Conservation (phyloP, 169 alveolate genomes). For the Eimeria sp. region DNA sequence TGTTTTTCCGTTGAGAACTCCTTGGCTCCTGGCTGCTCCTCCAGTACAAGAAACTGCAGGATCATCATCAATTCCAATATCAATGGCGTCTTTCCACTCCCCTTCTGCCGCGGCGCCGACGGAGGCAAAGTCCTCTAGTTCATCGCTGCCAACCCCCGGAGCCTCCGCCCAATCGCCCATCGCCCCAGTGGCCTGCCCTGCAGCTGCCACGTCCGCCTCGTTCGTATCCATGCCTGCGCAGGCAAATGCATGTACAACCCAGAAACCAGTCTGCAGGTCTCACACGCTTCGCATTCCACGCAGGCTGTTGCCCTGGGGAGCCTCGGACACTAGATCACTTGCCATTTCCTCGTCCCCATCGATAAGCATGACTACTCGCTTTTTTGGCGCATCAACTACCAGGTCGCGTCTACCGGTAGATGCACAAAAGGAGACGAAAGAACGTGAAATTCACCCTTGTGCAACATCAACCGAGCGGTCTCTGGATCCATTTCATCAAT, state of each 20-base stretch:
- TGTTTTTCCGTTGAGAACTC: background rate
- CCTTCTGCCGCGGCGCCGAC: constrained; percentile 78
- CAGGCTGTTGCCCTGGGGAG: background rate
- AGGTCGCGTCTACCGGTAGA: background rate
- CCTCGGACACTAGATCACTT: background rate
- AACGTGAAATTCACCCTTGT: constrained; percentile 23
- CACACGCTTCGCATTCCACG: background rate
- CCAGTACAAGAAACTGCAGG: background rate
- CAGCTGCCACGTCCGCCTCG: background rate
- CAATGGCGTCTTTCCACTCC: constrained; percentile 82
- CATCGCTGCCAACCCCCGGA: constrained; percentile 54
- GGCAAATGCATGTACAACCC: background rate
- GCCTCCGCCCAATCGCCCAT: constrained; percentile 76
- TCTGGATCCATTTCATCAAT: constrained; percentile 71
- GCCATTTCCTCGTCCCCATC: background rate
- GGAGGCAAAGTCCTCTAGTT: constrained; percentile 65
- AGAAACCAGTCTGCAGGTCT: background rate
- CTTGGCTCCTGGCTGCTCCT: constrained; percentile 3
- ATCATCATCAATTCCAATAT: constrained; percentile 69
- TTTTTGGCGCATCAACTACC: too few relatives aligned
- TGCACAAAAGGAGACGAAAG: background rate
- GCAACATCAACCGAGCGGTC: constrained; percentile 70
- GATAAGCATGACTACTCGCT: background rate
- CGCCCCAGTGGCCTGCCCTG: constrained; percentile 7
- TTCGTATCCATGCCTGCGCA: constrained; percentile 35